phyloP scores from a whole-genome alignment of 1,139 yeast genomes.

The Taphrina flavorubra region DNA sequence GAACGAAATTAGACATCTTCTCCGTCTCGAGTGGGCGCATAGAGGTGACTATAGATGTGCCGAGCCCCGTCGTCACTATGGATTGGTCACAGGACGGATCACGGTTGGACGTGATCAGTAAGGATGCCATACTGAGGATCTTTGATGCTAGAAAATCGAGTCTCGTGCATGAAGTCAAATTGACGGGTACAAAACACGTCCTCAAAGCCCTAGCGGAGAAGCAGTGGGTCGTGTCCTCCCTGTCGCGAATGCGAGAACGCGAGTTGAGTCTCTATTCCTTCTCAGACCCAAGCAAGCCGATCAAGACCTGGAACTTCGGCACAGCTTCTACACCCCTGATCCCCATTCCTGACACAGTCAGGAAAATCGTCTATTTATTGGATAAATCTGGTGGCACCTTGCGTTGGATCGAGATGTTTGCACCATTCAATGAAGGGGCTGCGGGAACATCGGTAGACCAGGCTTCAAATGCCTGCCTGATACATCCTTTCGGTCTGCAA shows the following conservation, averaged over 20 bases:
- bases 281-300: constrained; percentile 17
- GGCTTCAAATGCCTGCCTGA: constrained; percentile 23
- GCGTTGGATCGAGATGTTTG: constrained; percentile 34
- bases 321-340: constrained; percentile 37
- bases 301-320: constrained; percentile 37
- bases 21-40: constrained; percentile 7
- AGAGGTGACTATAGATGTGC: constrained; percentile 6
- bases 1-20: constrained; percentile 23
- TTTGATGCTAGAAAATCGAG: constrained; percentile 16
- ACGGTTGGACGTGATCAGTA: constrained; percentile 3
- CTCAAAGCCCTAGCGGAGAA: constrained; percentile 27
- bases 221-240: constrained; percentile 28
- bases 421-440: constrained; percentile 39
- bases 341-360: constrained; percentile 24
- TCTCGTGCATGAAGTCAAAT: constrained; percentile 5
- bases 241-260: constrained; percentile 36
- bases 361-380: constrained; percentile 34
- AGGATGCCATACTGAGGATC: constrained; percentile 28
- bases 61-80: constrained; percentile 22
- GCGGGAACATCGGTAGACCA: constrained; percentile 37
- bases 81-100: constrained; percentile 38
- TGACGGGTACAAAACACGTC: constrained; percentile 34
- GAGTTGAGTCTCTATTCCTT: constrained; percentile 22
- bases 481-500: constrained; percentile 29
- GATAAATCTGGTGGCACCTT: constrained; percentile 37